Conservation (phyloP, 108 stramenopile species). For the Nitzschia sp. region DNA sequence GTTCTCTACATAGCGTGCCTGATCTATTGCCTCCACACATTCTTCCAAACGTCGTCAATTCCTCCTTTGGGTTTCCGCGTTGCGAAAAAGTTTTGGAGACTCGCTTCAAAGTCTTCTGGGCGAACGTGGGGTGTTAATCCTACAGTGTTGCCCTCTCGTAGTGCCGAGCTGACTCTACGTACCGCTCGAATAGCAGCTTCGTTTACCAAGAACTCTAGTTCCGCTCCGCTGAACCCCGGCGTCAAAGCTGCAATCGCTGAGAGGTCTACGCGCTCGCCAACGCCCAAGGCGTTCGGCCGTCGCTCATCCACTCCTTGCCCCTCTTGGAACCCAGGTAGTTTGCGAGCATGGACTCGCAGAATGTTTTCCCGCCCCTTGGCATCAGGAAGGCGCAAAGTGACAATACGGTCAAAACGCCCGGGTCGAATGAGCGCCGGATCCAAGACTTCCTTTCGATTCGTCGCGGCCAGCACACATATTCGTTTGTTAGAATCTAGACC, state of each 20-base stretch:
- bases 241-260: slow-evolving; percentile 76
- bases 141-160: slow-evolving; percentile 41
- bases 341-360: slow-evolving; percentile 84
- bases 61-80: slow-evolving; percentile 48
- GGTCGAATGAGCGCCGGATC: slow-evolving; percentile 92
- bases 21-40: slow-evolving; percentile 29
- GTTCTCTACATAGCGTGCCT: neutral
- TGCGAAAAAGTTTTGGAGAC: slow-evolving; percentile 63
- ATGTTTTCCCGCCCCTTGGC: slow-evolving; percentile 78
- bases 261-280: slow-evolving; percentile 61
- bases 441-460: slow-evolving; percentile 82
- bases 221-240: slow-evolving; percentile 89
- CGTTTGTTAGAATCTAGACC: slow-evolving; percentile 71
- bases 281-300: slow-evolving; percentile 55
- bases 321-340: slow-evolving; percentile 79
- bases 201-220: slow-evolving; percentile 93
- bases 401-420: slow-evolving; percentile 94
- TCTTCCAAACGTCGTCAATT: slow-evolving; percentile 31
- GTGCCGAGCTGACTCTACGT: slow-evolving; percentile 68
- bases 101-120: slow-evolving; percentile 78
- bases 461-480: slow-evolving; percentile 88
- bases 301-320: slow-evolving; percentile 59
- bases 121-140: slow-evolving; percentile 59
- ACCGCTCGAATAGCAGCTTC: slow-evolving; percentile 95
- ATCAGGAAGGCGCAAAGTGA: slow-evolving; percentile 83